These are phyloP conservation scores for Cucurbita pepo DNA, from an alignment of 306 rosid genomes.

Conservation along the genomic window DNA sequence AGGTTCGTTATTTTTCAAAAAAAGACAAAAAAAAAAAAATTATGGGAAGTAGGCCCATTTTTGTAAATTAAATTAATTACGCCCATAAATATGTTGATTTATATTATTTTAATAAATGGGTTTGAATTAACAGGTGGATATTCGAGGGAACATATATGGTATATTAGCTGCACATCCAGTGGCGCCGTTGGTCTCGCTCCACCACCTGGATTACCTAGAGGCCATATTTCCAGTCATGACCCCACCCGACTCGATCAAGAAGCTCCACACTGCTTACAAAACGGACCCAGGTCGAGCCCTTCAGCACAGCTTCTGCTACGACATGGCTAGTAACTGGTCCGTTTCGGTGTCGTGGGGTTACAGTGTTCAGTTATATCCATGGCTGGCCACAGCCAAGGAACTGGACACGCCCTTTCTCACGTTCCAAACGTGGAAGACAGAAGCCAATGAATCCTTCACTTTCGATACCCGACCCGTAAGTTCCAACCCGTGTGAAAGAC, in stretches of 20 bases:
- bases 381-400: conserved; percentile 21
- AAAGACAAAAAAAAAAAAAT: too few relatives aligned
- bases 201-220: conserved; percentile 46
- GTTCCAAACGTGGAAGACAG: conserved; percentile 34
- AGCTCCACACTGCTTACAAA: conserved; percentile 6
- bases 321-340: conserved; percentile 42
- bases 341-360: conserved; percentile 71
- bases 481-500: conserved; percentile 20
- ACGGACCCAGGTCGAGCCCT: conserved; percentile 48
- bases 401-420: conserved; percentile 31
- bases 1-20: conserved; percentile 16
- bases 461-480: conserved; percentile 37
- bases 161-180: conserved; percentile 54
- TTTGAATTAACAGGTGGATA: conserved; percentile 29
- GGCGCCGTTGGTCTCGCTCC: conserved; percentile 63
- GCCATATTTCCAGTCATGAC: conserved; percentile 35
- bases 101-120: not conserved
- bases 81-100: too few relatives aligned
- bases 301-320: conserved; percentile 44
- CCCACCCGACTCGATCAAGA: conserved; percentile 14
- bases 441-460: conserved; percentile 20
- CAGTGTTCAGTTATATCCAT: conserved; percentile 38
- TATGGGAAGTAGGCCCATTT: too few relatives aligned
- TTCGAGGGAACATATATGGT: conserved; percentile 49
- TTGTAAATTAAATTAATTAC: too few relatives aligned